phyloP scores from a whole-genome alignment of 2,329 filamentous ascomycete genomes.

The Hypoxylon sp. region DNA sequence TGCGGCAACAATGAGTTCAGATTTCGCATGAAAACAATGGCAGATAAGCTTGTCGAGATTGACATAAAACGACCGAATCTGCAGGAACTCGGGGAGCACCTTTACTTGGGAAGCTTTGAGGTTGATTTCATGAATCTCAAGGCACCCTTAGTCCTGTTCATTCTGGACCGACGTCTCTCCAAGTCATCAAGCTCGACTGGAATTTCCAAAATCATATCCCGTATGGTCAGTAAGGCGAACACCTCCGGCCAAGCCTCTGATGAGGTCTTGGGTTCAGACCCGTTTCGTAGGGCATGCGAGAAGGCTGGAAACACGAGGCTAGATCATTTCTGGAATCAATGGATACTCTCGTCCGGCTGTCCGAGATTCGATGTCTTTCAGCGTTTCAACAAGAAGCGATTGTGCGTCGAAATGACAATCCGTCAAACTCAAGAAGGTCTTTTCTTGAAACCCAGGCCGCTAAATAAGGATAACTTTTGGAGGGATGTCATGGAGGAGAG shows the following conservation, averaged over 20 bases:
- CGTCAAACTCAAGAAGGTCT: conserved; percentile 77
- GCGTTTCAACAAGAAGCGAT: conserved; percentile 96
- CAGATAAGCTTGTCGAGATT: conserved; percentile 84
- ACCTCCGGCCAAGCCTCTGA: conserved; percentile 73
- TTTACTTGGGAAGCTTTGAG: conserved; percentile 88
- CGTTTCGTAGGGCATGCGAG: conserved; percentile 88
- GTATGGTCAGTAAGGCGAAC: conserved; percentile 87
- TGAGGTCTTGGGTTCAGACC: conserved; percentile 79
- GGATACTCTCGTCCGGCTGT: conserved; percentile 90
- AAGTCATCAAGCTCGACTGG: conserved; percentile 90
- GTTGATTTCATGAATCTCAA: conserved; percentile 93
- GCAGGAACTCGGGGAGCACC: conserved; percentile 80
- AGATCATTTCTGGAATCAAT: conserved; percentile 93
- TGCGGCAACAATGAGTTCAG: conserved; percentile 96
- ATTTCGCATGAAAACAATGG: conserved; percentile 87
- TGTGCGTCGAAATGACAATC: conserved; percentile 93
- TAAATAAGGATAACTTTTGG: conserved; percentile 84
- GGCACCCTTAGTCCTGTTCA: conserved; percentile 90
- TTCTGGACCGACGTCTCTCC: conserved; percentile 89
- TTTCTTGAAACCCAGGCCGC: conserved; percentile 62
- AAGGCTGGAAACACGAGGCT: conserved; percentile 89
- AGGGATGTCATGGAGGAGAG: conserved; percentile 86
- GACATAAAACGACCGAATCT: conserved; percentile 88
- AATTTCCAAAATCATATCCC: conserved; percentile 86
- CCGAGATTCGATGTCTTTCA: conserved; percentile 89